phyloP scores from a whole-genome alignment of 2,329 filamentous ascomycete genomes.

The Pezicula rhizophila region DNA sequence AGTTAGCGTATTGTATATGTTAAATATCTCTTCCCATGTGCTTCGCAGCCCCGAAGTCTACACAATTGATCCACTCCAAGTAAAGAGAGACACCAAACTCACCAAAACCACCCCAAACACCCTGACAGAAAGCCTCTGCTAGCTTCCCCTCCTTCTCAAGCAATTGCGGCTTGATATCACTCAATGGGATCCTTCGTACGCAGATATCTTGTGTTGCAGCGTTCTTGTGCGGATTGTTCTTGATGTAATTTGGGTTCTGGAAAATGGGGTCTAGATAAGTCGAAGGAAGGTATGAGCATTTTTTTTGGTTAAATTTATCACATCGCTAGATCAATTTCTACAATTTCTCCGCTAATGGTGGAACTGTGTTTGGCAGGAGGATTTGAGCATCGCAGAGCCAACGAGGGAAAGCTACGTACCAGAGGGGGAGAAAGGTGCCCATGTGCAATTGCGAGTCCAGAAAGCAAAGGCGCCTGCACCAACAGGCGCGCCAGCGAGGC shows the following conservation, averaged over 20 bases:
- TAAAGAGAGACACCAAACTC: conserved; percentile 22
- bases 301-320: too few relatives aligned
- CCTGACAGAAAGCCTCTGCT: conserved; percentile 27
- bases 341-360: too few relatives aligned
- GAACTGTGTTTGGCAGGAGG: too few relatives aligned
- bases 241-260: conserved; percentile 47
- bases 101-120: conserved; percentile 39
- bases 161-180: conserved; percentile 58
- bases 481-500: conserved; percentile 13
- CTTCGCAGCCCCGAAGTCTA: not conserved
- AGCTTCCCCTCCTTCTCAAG: conserved; percentile 61
- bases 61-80: not conserved
- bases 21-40: not conserved
- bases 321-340: too few relatives aligned
- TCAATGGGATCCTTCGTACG: conserved; percentile 55
- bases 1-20: not conserved
- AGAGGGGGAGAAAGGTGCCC: conserved; percentile 49
- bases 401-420: too few relatives aligned
- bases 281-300: too few relatives aligned
- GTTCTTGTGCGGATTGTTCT: conserved; percentile 57
- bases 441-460: conserved; percentile 15
- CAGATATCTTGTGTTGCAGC: conserved; percentile 59
- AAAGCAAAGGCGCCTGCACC: conserved; percentile 16
- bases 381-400: too few relatives aligned
- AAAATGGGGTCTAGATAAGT: conserved; percentile 48